phyloP scores from a whole-genome alignment of 345 rosid genomes.

The Nasturtium officinale region DNA sequence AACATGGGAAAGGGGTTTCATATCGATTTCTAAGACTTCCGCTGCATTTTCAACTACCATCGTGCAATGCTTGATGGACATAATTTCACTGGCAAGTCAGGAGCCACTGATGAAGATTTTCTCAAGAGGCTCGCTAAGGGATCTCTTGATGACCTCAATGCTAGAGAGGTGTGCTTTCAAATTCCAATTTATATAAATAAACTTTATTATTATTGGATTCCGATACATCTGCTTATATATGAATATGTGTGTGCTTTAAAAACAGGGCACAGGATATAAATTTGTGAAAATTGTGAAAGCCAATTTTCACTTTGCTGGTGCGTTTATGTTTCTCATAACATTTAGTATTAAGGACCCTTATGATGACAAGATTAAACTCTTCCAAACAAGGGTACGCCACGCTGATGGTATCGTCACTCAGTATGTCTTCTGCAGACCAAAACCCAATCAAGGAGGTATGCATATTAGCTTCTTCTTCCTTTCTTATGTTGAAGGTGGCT shows the following conservation, averaged over 20 bases:
- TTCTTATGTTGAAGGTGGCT: no score
- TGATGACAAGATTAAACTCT: constrained; percentile 1
- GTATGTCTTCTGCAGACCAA: background rate
- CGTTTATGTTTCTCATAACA: constrained; percentile 24
- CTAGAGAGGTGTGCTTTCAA: no score
- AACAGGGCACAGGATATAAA: background rate
- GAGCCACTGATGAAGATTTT: background rate
- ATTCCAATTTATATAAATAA: no score
- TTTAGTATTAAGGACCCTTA: constrained; percentile 17
- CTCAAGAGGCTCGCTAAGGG: background rate
- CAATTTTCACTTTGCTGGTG: background rate
- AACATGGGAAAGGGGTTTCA: constrained; percentile 20
- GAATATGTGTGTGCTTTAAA: background rate
- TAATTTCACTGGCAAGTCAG: background rate
- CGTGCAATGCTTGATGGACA: background rate
- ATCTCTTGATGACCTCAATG: background rate
- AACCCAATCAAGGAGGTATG: no score
- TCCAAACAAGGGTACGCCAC: constrained; percentile 16
- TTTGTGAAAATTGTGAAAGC: constrained; percentile 18
- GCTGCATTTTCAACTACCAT: constrained; percentile 28
- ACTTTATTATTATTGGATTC: no score
- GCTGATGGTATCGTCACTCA: background rate
- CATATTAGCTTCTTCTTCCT: no score
- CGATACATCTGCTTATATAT: no score
- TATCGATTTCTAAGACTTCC: background rate